Evolutionary conservation across 495 filamentous ascomycete species (phyloP).

Genomic region (Cetradonia linearis): DNA sequence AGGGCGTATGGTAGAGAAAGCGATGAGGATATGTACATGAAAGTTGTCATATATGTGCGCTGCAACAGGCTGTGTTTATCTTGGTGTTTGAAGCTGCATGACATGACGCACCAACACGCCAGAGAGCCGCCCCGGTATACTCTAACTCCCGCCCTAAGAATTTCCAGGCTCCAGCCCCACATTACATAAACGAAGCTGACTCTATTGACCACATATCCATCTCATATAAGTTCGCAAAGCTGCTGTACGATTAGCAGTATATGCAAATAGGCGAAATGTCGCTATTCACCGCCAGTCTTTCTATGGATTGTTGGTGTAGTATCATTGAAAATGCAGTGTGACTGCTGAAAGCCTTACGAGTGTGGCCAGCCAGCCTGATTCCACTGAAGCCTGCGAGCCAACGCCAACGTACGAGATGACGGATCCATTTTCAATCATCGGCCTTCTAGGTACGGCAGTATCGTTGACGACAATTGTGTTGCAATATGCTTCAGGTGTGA

Average conservation of each 20-base stretch:
- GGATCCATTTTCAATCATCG: slow-evolving; percentile 9
- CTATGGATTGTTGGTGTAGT: neutral
- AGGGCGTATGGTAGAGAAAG: neutral
- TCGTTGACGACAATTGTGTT: neutral
- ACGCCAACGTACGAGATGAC: neutral
- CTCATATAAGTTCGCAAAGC: neutral
- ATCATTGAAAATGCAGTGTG: neutral
- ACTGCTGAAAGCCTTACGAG: neutral
- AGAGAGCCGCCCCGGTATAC: neutral
- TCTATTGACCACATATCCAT: neutral
- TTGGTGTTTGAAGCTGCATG: neutral
- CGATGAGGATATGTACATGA: neutral
- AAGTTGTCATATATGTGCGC: neutral
- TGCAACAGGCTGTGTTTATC: slow-evolving; percentile 2
- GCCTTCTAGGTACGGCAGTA: slow-evolving; percentile 4
- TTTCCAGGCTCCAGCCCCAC: neutral
- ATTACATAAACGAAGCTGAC: neutral
- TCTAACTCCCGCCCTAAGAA: neutral
- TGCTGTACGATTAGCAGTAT: neutral
- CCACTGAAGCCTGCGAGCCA: neutral
- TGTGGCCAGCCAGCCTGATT: neutral
- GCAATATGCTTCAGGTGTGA: neutral
- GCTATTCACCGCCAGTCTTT: neutral
- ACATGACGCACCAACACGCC: slow-evolving; percentile 1
- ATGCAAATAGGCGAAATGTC: neutral